These are phyloP conservation scores for Fraxinus platypoda DNA, from an alignment of 305 asterid species.

Conservation along the genomic window DNA sequence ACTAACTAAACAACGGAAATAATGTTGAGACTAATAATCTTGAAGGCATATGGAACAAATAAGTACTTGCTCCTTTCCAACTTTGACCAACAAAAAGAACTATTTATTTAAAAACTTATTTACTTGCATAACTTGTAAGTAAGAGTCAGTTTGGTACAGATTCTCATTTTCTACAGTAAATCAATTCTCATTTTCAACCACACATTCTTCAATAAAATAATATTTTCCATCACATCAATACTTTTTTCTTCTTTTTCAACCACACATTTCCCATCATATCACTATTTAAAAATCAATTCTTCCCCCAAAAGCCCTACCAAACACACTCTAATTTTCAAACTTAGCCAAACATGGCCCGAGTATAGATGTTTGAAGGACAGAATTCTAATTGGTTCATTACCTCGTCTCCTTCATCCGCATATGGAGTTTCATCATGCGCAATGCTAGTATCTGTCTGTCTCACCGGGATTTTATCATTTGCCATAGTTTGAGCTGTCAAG, in stretches of 20 bases:
- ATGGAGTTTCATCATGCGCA: conserved; percentile 42
- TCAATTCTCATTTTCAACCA: no score
- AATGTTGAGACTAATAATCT: background rate
- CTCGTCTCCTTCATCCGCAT: conserved; percentile 99
- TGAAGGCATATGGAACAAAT: background rate
- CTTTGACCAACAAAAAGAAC: background rate
- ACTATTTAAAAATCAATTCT: no score
- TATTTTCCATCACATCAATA: no score
- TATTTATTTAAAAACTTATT: background rate
- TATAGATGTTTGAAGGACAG: background rate
- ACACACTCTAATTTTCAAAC: background rate
- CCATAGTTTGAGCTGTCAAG: conserved; percentile 86
- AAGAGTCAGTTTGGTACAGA: no score
- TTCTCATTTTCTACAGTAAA: no score
- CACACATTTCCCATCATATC: no score
- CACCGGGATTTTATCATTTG: conserved; percentile 48
- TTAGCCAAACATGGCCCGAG: background rate
- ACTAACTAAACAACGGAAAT: background rate
- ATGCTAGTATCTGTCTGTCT: conserved; percentile 53
- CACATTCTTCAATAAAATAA: no score
- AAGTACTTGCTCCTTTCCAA: background rate
- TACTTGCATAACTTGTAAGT: background rate
- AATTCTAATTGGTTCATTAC: conserved; percentile 38
- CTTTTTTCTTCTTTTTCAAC: no score
- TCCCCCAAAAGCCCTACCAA: no score